phyloP scores from a whole-genome alignment of 257 asterid genomes.

The Jacaranda mimosifolia region DNA sequence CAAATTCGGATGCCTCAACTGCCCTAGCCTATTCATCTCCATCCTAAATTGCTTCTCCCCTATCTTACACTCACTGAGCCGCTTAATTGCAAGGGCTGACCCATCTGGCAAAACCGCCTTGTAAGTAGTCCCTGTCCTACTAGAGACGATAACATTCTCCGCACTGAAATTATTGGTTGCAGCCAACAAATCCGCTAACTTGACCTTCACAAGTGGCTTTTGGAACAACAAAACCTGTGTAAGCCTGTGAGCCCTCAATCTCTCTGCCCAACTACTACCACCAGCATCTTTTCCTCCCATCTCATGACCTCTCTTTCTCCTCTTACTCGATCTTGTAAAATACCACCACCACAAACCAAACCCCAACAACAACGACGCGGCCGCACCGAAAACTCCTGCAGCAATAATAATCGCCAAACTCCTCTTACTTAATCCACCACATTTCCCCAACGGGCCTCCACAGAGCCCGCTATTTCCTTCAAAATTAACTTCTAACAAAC shows the following conservation, averaged over 20 bases:
- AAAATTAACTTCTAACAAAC: constrained; percentile 37
- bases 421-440: constrained; percentile 55
- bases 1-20: constrained; percentile 75
- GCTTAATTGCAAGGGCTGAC: constrained; percentile 64
- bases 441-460: constrained; percentile 51
- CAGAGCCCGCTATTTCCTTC: constrained; percentile 61
- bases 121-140: constrained; percentile 64
- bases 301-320: constrained; percentile 43
- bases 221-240: constrained; percentile 69
- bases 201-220: constrained; percentile 68
- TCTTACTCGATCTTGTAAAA: constrained; percentile 40
- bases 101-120: constrained; percentile 69
- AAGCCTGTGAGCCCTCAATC: constrained; percentile 56
- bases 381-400: constrained; percentile 65
- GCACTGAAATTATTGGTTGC: constrained; percentile 56
- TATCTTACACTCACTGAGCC: constrained; percentile 55
- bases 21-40: constrained; percentile 73
- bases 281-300: constrained; percentile 43
- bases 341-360: constrained; percentile 75
- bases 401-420: constrained; percentile 55
- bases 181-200: constrained; percentile 59
- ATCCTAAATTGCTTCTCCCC: constrained; percentile 66
- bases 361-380: constrained; percentile 55
- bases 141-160: constrained; percentile 49
- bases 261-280: constrained; percentile 47